Conservation (phyloP, 805 yeast species). For the Kodamaea leandrae region DNA sequence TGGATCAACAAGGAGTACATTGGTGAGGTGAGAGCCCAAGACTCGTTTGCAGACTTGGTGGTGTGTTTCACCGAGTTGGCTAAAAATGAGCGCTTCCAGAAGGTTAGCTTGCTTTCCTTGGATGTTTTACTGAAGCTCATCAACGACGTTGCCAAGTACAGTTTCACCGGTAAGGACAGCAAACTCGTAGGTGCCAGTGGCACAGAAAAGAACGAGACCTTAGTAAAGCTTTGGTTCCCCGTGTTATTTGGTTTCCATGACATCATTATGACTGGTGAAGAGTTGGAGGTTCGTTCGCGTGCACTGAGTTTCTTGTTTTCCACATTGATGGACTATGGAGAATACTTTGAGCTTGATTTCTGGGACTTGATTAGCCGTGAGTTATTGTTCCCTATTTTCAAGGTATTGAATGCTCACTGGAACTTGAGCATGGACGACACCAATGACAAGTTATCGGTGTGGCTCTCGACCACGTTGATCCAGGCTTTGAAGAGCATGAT, state of each 20-base stretch:
- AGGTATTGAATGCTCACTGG: constrained; percentile 73
- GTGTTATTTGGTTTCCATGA: constrained; percentile 81
- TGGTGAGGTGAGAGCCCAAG: constrained; percentile 64
- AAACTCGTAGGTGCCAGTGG: constrained; percentile 15
- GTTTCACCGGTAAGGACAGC: constrained; percentile 28
- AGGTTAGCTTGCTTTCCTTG: constrained; percentile 74
- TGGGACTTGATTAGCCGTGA: constrained; percentile 83
- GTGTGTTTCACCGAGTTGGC: constrained; percentile 75
- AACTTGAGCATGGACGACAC: constrained; percentile 58
- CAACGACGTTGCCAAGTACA: constrained; percentile 49
- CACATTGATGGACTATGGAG: constrained; percentile 74
- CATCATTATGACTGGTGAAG: constrained; percentile 89
- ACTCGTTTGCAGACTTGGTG: constrained; percentile 65
- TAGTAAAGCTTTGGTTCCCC: constrained; percentile 77
- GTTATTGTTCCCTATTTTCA: constrained; percentile 86
- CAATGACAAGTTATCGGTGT: constrained; percentile 86
- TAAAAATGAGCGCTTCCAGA: constrained; percentile 80
- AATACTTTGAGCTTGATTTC: constrained; percentile 64
- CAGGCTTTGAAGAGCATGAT: constrained; percentile 92
- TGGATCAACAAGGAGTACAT: constrained; percentile 61
- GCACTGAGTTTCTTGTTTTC: constrained; percentile 84
- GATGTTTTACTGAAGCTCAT: constrained; percentile 67
- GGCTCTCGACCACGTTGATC: constrained; percentile 94
- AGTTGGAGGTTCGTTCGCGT: constrained; percentile 87
- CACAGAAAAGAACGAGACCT: constrained; percentile 13